Evolutionary conservation across 2,329 filamentous ascomycete genomes (phyloP).

Genomic region (Moelleriella libera): DNA sequence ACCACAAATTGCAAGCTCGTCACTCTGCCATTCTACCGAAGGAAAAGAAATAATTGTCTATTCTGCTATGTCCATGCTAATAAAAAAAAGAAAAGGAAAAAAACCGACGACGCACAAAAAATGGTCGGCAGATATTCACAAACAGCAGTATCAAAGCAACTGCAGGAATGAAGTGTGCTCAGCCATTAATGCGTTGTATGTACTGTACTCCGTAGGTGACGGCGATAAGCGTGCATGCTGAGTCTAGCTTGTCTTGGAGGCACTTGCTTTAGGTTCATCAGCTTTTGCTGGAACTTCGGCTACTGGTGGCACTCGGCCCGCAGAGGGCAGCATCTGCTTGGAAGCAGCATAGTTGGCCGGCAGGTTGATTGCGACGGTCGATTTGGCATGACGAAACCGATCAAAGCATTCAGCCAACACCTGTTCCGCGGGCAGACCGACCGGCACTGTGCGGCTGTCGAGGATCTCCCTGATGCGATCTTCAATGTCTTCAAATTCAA

Average conservation of each 20-base stretch:
- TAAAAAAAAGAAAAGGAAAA: no score
- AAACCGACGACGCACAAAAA: no score
- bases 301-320: neutral
- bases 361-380: constrained; percentile 31
- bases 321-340: constrained; percentile 6
- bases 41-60: no score
- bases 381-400: constrained; percentile 28
- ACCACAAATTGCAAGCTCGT: no score
- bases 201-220: neutral
- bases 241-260: neutral
- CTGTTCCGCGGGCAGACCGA: constrained; percentile 27
- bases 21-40: no score
- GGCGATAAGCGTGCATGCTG: neutral
- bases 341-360: constrained; percentile 24
- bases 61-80: no score
- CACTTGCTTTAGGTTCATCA: neutral
- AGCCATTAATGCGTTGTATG: neutral
- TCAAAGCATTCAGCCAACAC: constrained; percentile 32
- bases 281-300: neutral
- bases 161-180: no score
- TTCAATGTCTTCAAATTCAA: constrained; percentile 34
- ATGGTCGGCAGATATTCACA: no score
- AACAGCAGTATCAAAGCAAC: no score
- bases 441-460: constrained; percentile 30
- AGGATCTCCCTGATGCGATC: constrained; percentile 35